Conservation (phyloP, 2,329 filamentous ascomycete species). For the Neofusicoccum umdonicola region DNA sequence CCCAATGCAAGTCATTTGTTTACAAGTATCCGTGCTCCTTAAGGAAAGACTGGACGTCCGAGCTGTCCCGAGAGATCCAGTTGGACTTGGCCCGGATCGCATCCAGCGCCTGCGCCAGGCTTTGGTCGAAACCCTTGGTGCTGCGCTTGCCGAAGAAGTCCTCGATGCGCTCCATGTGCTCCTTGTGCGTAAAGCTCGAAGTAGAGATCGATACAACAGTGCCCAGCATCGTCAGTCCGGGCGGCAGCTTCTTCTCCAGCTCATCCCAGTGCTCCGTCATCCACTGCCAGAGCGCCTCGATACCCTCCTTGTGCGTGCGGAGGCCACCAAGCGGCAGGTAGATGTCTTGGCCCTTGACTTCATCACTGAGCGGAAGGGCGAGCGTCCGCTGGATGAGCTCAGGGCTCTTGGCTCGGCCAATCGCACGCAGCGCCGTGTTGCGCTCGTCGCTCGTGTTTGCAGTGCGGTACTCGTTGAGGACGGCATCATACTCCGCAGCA, state of each 20-base stretch:
- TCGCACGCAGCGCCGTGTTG: slow-evolving; percentile 80
- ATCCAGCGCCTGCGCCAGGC: slow-evolving; percentile 86
- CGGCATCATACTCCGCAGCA: slow-evolving; percentile 77
- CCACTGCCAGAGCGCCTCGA: slow-evolving; percentile 78
- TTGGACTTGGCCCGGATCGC: slow-evolving; percentile 78
- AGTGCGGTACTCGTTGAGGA: slow-evolving; percentile 72
- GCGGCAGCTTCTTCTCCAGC: slow-evolving; percentile 76
- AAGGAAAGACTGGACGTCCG: slow-evolving; percentile 73
- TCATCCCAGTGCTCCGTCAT: slow-evolving; percentile 86
- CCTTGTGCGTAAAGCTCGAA: slow-evolving; percentile 72
- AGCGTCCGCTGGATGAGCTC: slow-evolving; percentile 81
- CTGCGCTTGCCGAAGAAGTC: slow-evolving; percentile 79
- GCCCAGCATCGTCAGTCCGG: slow-evolving; percentile 82
- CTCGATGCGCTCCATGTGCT: slow-evolving; percentile 74
- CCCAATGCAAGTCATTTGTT: slow-evolving; percentile 6
- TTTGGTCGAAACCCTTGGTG: slow-evolving; percentile 83
- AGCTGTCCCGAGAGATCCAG: slow-evolving; percentile 74
- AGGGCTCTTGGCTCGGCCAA: slow-evolving; percentile 75
- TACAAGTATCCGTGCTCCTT: slow-evolving; percentile 62
- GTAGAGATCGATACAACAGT: slow-evolving; percentile 80
- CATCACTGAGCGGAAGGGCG: slow-evolving; percentile 68
- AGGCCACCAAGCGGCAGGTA: slow-evolving; percentile 84
- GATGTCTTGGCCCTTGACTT: slow-evolving; percentile 92
- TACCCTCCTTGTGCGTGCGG: slow-evolving; percentile 72
- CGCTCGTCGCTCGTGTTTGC: slow-evolving; percentile 82